These are phyloP conservation scores for Coniophora puteana DNA, from an alignment of 1,284 basidiomycete genomes.

Conservation along the genomic window DNA sequence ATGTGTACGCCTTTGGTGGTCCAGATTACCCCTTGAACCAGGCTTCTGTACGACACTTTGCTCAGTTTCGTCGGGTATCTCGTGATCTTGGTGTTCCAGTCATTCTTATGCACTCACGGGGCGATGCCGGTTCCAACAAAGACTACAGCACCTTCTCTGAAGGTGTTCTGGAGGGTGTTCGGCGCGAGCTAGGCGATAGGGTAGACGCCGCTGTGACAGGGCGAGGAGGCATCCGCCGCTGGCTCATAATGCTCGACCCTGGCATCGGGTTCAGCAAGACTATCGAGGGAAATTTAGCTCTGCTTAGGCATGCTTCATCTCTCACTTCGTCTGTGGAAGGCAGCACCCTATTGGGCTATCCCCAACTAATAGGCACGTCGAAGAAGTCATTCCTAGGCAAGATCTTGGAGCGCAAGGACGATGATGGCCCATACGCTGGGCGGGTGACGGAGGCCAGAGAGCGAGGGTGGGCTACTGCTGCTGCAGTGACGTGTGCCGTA, in stretches of 20 bases:
- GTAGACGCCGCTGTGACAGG: slow-evolving; percentile 71
- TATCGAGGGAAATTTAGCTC: slow-evolving; percentile 67
- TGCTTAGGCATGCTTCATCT: slow-evolving; percentile 54
- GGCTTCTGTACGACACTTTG: slow-evolving; percentile 35
- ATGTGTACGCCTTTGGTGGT: slow-evolving; percentile 83
- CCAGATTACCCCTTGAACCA: slow-evolving; percentile 45
- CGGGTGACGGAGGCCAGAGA: slow-evolving; percentile 57
- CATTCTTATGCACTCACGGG: slow-evolving; percentile 92
- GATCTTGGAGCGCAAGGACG: slow-evolving; percentile 45
- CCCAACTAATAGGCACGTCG: slow-evolving; percentile 77
- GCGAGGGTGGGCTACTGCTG: slow-evolving; percentile 79
- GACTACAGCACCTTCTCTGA: slow-evolving; percentile 28
- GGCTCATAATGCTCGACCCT: slow-evolving; percentile 91
- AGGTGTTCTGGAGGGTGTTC: slow-evolving; percentile 65
- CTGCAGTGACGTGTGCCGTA: slow-evolving; percentile 74
- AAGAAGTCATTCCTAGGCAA: slow-evolving; percentile 81
- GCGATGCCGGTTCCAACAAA: slow-evolving; percentile 73
- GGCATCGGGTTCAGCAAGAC: slow-evolving; percentile 96
- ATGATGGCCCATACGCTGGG: slow-evolving; percentile 38
- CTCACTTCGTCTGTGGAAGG: slow-evolving; percentile 41
- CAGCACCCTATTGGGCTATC: slow-evolving; percentile 63
- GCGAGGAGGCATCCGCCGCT: slow-evolving; percentile 75
- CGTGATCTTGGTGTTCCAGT: slow-evolving; percentile 65
- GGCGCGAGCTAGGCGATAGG: slow-evolving; percentile 69
- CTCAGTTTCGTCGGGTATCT: slow-evolving; percentile 66